Evolutionary conservation across 1,284 basidiomycete species (phyloP).

Genomic region (Malassezia japonica): DNA sequence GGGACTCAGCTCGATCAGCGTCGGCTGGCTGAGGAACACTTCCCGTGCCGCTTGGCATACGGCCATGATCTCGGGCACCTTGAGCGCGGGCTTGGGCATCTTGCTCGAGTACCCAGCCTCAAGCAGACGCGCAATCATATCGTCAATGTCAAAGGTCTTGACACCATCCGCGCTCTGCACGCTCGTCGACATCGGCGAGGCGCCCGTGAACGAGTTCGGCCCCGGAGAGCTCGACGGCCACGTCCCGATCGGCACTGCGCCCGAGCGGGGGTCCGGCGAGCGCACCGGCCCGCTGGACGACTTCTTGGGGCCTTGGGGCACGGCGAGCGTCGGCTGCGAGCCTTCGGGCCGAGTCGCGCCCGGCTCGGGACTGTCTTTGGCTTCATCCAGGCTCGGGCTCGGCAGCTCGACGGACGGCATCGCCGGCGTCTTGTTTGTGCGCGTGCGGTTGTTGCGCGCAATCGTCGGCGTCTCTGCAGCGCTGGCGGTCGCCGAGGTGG

Average conservation of each 20-base stretch:
- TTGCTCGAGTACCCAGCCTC: constrained; percentile 97
- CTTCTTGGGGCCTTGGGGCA: constrained; percentile 16
- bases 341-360: background rate
- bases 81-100: constrained; percentile 90
- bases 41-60: constrained; percentile 95
- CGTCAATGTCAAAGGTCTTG: constrained; percentile 76
- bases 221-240: constrained; percentile 11
- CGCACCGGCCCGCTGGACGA: constrained; percentile 22
- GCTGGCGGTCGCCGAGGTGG: no score
- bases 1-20: constrained; percentile 90
- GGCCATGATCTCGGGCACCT: constrained; percentile 89
- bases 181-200: constrained; percentile 19
- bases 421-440: no score
- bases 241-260: constrained; percentile 1
- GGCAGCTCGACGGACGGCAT: no score
- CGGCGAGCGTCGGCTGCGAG: constrained; percentile 10
- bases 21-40: constrained; percentile 91
- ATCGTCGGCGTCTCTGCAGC: no score
- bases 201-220: background rate
- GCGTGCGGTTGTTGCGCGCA: no score
- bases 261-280: constrained; percentile 26
- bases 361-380: no score
- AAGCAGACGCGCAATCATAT: constrained; percentile 91
- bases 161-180: constrained; percentile 23
- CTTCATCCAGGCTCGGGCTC: no score